phyloP scores from a whole-genome alignment of 1,284 basidiomycete genomes.

The Violaceomyces palustris region DNA sequence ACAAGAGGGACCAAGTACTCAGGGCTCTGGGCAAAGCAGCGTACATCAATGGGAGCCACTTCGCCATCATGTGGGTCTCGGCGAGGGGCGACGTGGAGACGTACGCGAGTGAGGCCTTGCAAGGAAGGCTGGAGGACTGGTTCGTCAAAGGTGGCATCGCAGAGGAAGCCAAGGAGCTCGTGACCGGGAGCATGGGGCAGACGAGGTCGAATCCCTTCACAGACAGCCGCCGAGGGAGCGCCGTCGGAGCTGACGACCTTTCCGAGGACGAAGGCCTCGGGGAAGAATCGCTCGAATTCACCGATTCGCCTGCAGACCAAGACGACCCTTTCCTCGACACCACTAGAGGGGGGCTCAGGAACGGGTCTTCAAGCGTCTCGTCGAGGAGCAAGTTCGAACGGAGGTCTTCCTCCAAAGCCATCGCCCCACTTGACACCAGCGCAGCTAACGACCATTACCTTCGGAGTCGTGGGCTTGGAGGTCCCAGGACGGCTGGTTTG shows the following conservation, averaged over 20 bases:
- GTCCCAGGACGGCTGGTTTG: no score
- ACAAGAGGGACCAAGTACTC: slow-evolving; percentile 58
- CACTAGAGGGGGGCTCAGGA: background rate
- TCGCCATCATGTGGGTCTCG: slow-evolving; percentile 58
- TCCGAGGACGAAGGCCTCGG: slow-evolving; percentile 3
- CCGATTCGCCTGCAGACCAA: background rate
- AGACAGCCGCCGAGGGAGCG: slow-evolving; percentile 1
- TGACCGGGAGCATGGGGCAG: slow-evolving; percentile 4
- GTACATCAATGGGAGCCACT: slow-evolving; percentile 58
- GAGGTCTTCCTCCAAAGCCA: background rate
- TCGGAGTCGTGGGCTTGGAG: slow-evolving; percentile 3
- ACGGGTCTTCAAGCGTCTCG: no score
- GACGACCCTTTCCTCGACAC: slow-evolving; percentile 3
- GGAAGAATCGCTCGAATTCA: slow-evolving; percentile 1
- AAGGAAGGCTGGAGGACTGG: slow-evolving; percentile 41
- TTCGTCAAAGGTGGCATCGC: slow-evolving; percentile 43
- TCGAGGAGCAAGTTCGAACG: background rate
- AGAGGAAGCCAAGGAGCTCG: slow-evolving; percentile 37
- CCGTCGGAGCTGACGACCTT: slow-evolving; percentile 3
- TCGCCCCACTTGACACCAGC: slow-evolving; percentile 27
- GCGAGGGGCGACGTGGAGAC: slow-evolving; percentile 59
- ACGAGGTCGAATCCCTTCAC: background rate
- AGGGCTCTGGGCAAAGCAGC: slow-evolving; percentile 55
- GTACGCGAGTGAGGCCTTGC: slow-evolving; percentile 56
- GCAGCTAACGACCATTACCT: slow-evolving; percentile 25